These are phyloP conservation scores for Yarrowia bubula DNA, from an alignment of 805 yeast species.

Conservation along the genomic window DNA sequence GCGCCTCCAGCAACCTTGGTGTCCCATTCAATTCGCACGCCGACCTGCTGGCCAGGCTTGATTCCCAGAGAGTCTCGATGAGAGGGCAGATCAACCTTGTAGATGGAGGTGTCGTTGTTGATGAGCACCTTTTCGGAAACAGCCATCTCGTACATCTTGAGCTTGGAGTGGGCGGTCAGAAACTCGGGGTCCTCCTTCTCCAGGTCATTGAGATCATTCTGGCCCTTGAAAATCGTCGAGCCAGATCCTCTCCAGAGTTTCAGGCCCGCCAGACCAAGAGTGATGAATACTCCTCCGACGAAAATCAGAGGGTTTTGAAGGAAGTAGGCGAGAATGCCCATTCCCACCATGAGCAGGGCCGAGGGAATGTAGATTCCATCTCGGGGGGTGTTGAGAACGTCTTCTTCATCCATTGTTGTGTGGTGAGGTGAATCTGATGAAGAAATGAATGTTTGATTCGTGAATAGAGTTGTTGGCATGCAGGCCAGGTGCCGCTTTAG, in stretches of 20 bases:
- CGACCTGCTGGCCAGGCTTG: slow-evolving; percentile 16
- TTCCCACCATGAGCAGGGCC: slow-evolving; percentile 15
- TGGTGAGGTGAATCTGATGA: not conserved
- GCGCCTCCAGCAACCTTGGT: slow-evolving; percentile 18
- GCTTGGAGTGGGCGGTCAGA: slow-evolving; percentile 3
- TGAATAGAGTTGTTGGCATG: not conserved
- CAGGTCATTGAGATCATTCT: slow-evolving; percentile 24
- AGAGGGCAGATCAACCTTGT: slow-evolving; percentile 17
- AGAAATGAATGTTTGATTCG: not conserved
- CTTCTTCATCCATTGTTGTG: slow-evolving; percentile 21
- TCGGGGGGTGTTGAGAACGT: slow-evolving; percentile 13
- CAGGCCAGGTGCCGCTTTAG: not conserved
- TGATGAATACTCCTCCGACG: slow-evolving; percentile 18
- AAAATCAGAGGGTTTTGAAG: slow-evolving; percentile 7
- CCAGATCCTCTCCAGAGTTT: slow-evolving; percentile 16
- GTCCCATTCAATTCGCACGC: slow-evolving; percentile 10
- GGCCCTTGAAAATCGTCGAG: slow-evolving; percentile 4
- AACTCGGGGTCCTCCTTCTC: slow-evolving; percentile 8
- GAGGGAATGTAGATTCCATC: slow-evolving; percentile 26
- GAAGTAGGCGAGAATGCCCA: slow-evolving; percentile 19
- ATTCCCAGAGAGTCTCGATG: not conserved
- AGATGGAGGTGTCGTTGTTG: slow-evolving; percentile 21
- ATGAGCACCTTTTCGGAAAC: slow-evolving; percentile 9
- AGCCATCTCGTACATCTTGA: slow-evolving; percentile 8
- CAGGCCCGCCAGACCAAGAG: slow-evolving; percentile 19